These are phyloP conservation scores for Crithidia expoeki DNA, from an alignment of 208 protist species.

Conservation along the genomic window DNA sequence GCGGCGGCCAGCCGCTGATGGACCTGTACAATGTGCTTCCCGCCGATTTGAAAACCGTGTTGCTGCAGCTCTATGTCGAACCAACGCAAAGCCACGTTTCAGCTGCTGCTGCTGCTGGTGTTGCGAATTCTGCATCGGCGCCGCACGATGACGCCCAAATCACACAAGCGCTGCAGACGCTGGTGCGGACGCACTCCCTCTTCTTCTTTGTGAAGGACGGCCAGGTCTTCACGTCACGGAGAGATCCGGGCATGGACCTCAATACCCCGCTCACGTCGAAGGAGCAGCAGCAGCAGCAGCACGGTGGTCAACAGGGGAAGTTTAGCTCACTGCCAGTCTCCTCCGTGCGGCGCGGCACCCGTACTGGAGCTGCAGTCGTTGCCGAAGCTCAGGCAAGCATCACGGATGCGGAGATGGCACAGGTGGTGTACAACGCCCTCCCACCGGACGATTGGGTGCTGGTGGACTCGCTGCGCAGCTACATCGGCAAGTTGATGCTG, in stretches of 20 bases:
- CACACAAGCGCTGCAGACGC: constrained; percentile 24
- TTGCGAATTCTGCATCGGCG: not conserved
- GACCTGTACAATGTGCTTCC: constrained; percentile 45
- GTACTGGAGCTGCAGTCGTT: no score
- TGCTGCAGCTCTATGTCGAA: constrained; percentile 35
- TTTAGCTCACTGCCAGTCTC: no score
- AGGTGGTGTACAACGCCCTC: constrained; percentile 41
- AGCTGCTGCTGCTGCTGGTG: no score
- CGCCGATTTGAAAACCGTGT: constrained; percentile 24
- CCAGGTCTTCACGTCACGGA: constrained; percentile 54
- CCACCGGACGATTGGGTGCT: constrained; percentile 39
- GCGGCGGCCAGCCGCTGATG: constrained; percentile 36
- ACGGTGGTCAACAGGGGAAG: no score
- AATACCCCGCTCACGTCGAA: no score
- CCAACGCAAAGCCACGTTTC: no score
- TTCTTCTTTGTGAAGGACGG: constrained; percentile 51
- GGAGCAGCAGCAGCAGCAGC: no score
- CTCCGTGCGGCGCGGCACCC: no score
- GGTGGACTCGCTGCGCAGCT: constrained; percentile 21
- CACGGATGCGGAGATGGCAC: constrained; percentile 28
- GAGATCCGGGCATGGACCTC: not conserved
- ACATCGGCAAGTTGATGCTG: not conserved
- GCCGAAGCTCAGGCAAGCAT: no score
- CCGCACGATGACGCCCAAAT: not conserved
- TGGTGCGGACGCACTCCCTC: constrained; percentile 73